Conservation (phyloP, 176 grass and related monocot genomes). For the Elaeis guineensis region DNA sequence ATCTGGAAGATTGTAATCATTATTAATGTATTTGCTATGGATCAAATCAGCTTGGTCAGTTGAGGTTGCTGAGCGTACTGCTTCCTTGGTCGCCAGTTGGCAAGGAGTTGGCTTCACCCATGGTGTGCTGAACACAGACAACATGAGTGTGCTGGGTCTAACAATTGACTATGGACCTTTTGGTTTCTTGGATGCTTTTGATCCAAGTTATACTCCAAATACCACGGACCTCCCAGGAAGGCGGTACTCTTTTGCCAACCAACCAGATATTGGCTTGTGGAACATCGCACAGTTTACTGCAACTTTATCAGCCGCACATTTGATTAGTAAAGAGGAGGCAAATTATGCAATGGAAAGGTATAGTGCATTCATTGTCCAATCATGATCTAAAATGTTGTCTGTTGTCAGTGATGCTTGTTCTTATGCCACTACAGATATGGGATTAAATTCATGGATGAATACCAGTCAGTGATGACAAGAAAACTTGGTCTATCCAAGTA, state of each 20-base stretch:
- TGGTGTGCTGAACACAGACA: conserved; percentile 96
- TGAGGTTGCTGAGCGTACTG: conserved; percentile 90
- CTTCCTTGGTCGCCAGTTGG: conserved; percentile 78
- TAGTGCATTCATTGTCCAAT: background rate
- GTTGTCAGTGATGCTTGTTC: background rate
- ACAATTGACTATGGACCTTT: conserved; percentile 98
- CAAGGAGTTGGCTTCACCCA: conserved; percentile 98
- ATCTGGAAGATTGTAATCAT: no score
- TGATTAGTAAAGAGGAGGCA: conserved; percentile 82
- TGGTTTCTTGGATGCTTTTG: conserved; percentile 96
- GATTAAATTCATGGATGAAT: conserved; percentile 97
- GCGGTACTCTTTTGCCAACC: conserved; percentile 94
- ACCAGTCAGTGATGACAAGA: conserved; percentile 90
- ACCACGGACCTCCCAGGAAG: conserved; percentile 84
- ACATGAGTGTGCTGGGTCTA: conserved; percentile 89
- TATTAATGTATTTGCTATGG: background rate
- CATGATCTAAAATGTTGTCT: background rate
- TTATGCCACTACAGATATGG: conserved; percentile 49
- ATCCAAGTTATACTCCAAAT: conserved; percentile 87
- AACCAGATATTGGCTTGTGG: conserved; percentile 94
- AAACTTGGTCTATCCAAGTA: conserved; percentile 85
- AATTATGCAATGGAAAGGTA: conserved; percentile 98
- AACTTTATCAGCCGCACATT: conserved; percentile 55
- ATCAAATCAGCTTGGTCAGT: conserved; percentile 80
- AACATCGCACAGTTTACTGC: conserved; percentile 90